Evolutionary conservation across 495 filamentous ascomycete genomes (phyloP), one percentile per base, ranked within the genome.

Genomic region (Neurospora sp.): DNA sequence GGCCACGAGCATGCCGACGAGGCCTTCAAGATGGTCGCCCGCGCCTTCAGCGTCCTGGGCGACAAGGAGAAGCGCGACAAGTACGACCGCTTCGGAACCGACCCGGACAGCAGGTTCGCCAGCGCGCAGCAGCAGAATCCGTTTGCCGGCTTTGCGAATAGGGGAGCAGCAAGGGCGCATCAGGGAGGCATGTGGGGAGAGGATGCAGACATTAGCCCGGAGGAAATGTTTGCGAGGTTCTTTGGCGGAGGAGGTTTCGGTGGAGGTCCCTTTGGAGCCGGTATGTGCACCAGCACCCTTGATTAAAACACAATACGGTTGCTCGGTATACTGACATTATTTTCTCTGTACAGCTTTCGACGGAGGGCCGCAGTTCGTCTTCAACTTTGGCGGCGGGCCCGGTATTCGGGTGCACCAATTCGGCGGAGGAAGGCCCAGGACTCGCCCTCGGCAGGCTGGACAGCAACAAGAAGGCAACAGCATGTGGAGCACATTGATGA

Each of bases 1-100:
- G 94, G 93, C n/a, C 94, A 97, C 81, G 92, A 95, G 39, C 90
- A 94, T 41, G 94, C 96, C 71, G 96, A 97, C 81, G 96, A 99
- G 83, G 96, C 96, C 31, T 99, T 99, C 82, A 98, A 98, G 83
- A 95, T 97, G 92, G 93, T 99, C 4, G 91, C 93, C 70, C 89
- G 93, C 73, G 96, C 96, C 39, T 98, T 98, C 83, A 92, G 96
- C 80, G 89, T 98, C 53, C 88, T 99, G 65, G 96, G 93, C 68
- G 96, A 99, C 82, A 86, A 91, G 76, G 94, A 98, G 71, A 98
- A 99, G 87, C 91, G 93, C 75, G 86, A 90, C 9, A 91, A 89
- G 75, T 99, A 87, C 79, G 96, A 98, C 80, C 88, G 87, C 68
- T 96, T 91, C 79, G 96, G 96, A 69, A 93, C 91, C 9, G 96